A percentile compares a stretch with the other conserved stretches of the same genome.
Evolutionary conservation across 306 rosid species (phyloP).

Genomic region (Nissolia schottii): DNA sequence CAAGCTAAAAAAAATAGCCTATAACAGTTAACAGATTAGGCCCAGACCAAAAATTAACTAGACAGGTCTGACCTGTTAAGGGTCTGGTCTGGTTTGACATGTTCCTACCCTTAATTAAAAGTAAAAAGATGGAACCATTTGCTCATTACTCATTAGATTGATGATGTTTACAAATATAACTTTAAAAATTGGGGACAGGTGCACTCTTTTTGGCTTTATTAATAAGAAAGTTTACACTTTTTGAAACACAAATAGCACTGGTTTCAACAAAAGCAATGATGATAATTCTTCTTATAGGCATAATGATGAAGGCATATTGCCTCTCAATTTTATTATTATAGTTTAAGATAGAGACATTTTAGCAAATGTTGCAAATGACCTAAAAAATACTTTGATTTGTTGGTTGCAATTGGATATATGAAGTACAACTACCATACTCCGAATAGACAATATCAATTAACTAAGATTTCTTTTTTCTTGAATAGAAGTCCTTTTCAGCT

Average conservation of each 20-base stretch:
- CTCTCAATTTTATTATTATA: background rate
- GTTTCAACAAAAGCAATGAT: background rate
- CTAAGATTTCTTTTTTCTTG: background rate
- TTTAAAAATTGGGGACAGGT: background rate
- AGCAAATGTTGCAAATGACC: background rate
- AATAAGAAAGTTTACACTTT: background rate
- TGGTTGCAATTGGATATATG: background rate
- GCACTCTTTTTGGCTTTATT: background rate
- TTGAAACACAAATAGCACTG: background rate
- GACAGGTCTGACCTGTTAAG: too few species aligned
- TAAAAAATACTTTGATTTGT: background rate
- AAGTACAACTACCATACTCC: background rate
- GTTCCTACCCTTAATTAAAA: background rate
- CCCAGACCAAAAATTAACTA: too few species aligned
- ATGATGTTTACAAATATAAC: background rate
- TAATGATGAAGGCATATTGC: background rate
- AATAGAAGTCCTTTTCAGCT: constrained; percentile 26
- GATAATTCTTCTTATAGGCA: background rate
- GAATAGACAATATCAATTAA: background rate
- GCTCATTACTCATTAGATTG: background rate
- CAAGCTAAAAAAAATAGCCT: too few species aligned
- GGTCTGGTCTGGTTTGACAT: too few species aligned
- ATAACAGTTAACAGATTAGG: too few species aligned
- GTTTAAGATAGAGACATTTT: background rate
- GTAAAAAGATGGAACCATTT: background rate